These are phyloP conservation scores for Colletotrichum kahawae DNA, from an alignment of 2,329 filamentous ascomycete species.

Conservation along the genomic window DNA sequence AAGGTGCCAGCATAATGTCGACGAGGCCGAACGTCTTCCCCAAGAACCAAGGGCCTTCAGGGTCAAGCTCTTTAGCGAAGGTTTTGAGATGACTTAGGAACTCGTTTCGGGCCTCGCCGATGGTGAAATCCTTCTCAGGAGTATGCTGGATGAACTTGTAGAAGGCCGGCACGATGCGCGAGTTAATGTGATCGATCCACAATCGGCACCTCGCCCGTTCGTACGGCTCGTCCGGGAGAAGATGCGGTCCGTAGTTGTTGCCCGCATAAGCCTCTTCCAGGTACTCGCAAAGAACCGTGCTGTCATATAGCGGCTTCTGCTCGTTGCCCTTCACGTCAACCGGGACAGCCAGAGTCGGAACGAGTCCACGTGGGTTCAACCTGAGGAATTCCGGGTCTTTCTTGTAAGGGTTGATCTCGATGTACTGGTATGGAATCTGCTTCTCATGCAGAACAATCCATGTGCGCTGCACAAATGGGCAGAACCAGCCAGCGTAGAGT, in stretches of 20 bases:
- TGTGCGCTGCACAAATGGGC: conserved; percentile 70
- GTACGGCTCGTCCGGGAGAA: conserved; percentile 69
- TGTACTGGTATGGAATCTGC: conserved; percentile 73
- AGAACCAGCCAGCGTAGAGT: conserved; percentile 80
- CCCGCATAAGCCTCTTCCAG: conserved; percentile 72
- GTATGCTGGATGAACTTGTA: conserved; percentile 67
- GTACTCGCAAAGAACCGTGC: conserved; percentile 75
- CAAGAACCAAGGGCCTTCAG: conserved; percentile 66
- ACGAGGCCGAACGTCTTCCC: conserved; percentile 69
- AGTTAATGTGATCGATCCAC: conserved; percentile 76
- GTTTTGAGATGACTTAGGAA: conserved; percentile 64
- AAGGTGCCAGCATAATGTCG: conserved; percentile 75
- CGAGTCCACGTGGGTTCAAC: conserved; percentile 77
- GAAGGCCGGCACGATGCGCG: conserved; percentile 70
- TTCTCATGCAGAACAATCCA: conserved; percentile 80
- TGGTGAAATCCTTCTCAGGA: conserved; percentile 48
- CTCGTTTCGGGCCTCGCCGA: conserved; percentile 60
- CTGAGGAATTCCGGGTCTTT: conserved; percentile 71
- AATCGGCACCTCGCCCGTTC: conserved; percentile 68
- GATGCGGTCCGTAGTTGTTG: conserved; percentile 44
- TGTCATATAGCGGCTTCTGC: conserved; percentile 72
- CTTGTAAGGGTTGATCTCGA: conserved; percentile 80
- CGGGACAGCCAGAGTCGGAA: conserved; percentile 69
- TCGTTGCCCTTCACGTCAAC: conserved; percentile 30
- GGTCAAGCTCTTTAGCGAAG: conserved; percentile 67